Conservation (phyloP, 768 basidiomycete genomes). For the Kwoniella heveanensis region DNA sequence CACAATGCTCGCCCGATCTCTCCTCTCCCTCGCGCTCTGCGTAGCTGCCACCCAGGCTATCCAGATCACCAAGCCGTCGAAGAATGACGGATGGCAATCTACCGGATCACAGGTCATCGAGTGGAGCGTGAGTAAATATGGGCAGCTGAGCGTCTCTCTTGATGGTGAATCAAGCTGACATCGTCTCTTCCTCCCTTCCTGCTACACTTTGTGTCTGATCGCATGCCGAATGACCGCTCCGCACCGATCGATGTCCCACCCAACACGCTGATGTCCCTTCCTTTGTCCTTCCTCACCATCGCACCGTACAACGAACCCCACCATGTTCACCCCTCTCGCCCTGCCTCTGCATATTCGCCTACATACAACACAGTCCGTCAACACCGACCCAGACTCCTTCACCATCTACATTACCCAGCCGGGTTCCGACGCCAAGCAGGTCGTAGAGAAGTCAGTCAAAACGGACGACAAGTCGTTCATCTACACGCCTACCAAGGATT, state of each 20-base stretch:
- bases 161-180: neutral
- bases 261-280: neutral
- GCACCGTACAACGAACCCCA: no score
- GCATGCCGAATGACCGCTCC: neutral
- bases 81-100: constrained; percentile 38
- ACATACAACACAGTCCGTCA: constrained; percentile 30
- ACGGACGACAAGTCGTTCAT: constrained; percentile 31
- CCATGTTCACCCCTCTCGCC: neutral
- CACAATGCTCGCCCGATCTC: neutral
- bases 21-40: constrained; percentile 15
- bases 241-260: no score
- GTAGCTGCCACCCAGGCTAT: constrained; percentile 30
- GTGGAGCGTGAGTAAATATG: constrained; percentile 48
- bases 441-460: constrained; percentile 29
- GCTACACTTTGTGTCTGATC: neutral
- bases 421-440: constrained; percentile 28
- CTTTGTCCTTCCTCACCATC: neutral
- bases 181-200: neutral
- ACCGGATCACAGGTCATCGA: constrained; percentile 31
- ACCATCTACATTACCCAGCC: constrained; percentile 40
- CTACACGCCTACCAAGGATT: constrained; percentile 29
- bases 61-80: constrained; percentile 35
- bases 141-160: neutral
- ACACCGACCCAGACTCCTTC: constrained; percentile 42
- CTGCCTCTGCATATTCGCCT: no score